Conservation (phyloP, 768 basidiomycete species). For the Phylloporus rhodoxanthus region DNA sequence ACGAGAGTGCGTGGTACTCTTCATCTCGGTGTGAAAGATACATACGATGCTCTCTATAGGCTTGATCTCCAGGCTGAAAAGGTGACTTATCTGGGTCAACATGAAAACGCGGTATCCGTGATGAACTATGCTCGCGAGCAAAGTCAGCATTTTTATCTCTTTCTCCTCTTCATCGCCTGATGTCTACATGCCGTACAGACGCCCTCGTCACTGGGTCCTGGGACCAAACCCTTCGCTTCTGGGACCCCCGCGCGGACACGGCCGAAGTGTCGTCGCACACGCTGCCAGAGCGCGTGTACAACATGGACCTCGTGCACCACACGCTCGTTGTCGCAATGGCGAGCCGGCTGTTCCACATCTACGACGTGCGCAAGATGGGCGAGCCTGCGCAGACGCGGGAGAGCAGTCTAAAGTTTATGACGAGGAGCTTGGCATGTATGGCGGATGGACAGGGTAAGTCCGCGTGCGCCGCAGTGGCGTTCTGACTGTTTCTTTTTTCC, state of each 20-base stretch:
- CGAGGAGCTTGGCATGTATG: conserved; percentile 88
- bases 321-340: conserved; percentile 92
- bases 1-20: conserved; percentile 48
- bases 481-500: not conserved
- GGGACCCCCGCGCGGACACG: conserved; percentile 67
- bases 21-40: not conserved
- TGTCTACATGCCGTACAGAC: conserved; percentile 38
- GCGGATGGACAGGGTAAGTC: conserved; percentile 76
- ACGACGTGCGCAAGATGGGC: conserved; percentile 76
- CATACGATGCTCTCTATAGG: conserved; percentile 35
- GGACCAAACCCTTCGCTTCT: conserved; percentile 85
- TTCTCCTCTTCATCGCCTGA: not conserved
- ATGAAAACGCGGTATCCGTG: conserved; percentile 72
- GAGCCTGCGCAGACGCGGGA: conserved; percentile 75
- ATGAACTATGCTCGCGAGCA: conserved; percentile 64
- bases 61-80: conserved; percentile 73
- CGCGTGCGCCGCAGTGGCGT: not conserved
- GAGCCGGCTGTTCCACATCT: conserved; percentile 84
- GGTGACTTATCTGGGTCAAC: conserved; percentile 69
- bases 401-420: conserved; percentile 94
- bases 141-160: conserved; percentile 43
- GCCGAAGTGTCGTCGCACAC: conserved; percentile 52
- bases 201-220: conserved; percentile 81
- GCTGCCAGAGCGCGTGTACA: conserved; percentile 81
- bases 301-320: conserved; percentile 71